A percentile compares a stretch with the other conserved stretches of the same genome.
These are phyloP conservation scores for Cadophora malorum DNA, from an alignment of 2,329 filamentous ascomycete genomes.

Conservation along the genomic window DNA sequence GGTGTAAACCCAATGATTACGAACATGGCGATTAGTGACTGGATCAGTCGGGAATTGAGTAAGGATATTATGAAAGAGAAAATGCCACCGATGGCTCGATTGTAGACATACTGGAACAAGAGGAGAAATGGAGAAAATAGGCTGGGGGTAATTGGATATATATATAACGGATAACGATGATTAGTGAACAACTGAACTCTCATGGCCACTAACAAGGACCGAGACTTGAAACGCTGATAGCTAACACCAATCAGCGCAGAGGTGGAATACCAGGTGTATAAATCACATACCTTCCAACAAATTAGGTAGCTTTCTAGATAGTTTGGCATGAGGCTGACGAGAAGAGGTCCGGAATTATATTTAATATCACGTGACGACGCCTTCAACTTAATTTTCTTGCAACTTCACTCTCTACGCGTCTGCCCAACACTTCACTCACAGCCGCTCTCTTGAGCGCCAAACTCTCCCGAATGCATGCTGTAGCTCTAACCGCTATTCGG, in stretches of 20 bases:
- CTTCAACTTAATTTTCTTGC: not conserved
- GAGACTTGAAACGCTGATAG: not conserved
- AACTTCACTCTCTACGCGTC: not conserved
- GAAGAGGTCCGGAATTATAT: not conserved
- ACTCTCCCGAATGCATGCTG: constrained; percentile 44
- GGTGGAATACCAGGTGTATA: not conserved
- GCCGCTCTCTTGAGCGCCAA: constrained; percentile 41
- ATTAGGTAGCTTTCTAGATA: too few species aligned
- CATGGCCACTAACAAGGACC: not conserved
- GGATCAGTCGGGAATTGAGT: constrained; percentile 50
- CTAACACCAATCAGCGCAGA: not conserved
- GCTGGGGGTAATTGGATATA: not conserved
- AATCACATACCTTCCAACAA: too few species aligned
- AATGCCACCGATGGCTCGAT: constrained; percentile 24
- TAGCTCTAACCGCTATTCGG: constrained; percentile 41
- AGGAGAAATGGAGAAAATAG: not conserved
- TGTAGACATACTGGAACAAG: not conserved
- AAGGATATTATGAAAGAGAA: constrained; percentile 23
- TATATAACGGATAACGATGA: constrained; percentile 3
- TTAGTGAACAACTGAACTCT: constrained; percentile 6
- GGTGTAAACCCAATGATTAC: constrained; percentile 84
- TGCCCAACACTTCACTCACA: constrained; percentile 13
- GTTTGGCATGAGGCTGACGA: too few species aligned
- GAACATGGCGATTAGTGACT: constrained; percentile 70
- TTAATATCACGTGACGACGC: not conserved